Evolutionary conservation across 73 alveolate species (phyloP), one percentile per base, ranked within the genome.

Genomic region (Stentor coeruleus): DNA sequence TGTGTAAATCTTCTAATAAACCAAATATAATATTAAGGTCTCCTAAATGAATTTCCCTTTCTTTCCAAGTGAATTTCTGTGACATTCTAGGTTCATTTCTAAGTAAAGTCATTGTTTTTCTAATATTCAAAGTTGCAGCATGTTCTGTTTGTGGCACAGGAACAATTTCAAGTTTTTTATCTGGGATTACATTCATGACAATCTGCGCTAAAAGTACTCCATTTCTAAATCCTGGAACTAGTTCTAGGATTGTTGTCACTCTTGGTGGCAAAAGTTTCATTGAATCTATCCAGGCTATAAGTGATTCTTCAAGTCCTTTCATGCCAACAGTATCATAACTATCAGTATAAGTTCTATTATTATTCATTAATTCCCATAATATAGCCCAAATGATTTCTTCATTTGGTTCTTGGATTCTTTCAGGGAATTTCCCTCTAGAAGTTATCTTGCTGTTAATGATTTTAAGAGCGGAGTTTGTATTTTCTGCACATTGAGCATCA

Each of bases 1-100:
- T 20, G 37, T 66, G 79, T 28, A 66, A 11, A 33, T 66, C 79
- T 66, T 66, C 79, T 26, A 66, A 33, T 20, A 26, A 31, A 20
- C 39, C 79, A 11, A 66, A 66, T 14, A 66, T 66, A 28, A 31
- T 26, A 15, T 31, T 40, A 28, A 49, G 20, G 33, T 33, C 79
- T 26, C 79, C 79, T 26, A 28, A 40, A 66, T 66, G n/a, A 28
- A 66, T 66, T 66, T 66, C 40, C 33, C 33, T 66, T 66, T 20
- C 79, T 33, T 66, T 66, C 2, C 79, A 66, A 20, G 79, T 66
- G 2, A 28, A 31, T 66, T 31, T 26, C 37, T 66, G 79, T 26
- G 42, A 26, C 79, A 66, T 66, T 11, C 37, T 31, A 14, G 2
- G 49, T 20, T 66, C 39, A 66, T 66, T 66, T 33, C 39, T 66